Evolutionary conservation across 306 rosid genomes (phyloP).

Genomic region (Coriaria nepalensis): DNA sequence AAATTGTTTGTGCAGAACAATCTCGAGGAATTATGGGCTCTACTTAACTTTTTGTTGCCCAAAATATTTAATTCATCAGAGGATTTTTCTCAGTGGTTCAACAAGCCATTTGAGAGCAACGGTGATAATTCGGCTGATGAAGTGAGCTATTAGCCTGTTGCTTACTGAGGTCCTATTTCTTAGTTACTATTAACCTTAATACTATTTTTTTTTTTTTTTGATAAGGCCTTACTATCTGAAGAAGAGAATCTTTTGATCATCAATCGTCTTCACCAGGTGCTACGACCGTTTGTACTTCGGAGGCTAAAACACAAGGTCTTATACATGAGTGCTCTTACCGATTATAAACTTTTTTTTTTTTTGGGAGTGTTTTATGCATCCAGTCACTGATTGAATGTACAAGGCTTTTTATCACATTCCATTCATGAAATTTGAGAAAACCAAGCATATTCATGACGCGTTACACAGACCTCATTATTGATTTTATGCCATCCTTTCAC

Average conservation of each 20-base stretch:
- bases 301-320: conserved; percentile 97
- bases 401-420: no score
- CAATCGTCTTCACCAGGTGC: conserved; percentile 96
- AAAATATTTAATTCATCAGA: conserved; percentile 92
- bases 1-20: conserved; percentile 55
- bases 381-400: no score
- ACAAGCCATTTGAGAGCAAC: conserved; percentile 87
- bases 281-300: conserved; percentile 96
- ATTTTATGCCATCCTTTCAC: no score
- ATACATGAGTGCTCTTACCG: conserved; percentile 10
- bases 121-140: conserved; percentile 88
- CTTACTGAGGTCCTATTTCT: conserved; percentile 13
- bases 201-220: conserved; percentile 1
- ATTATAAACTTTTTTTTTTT: conserved; percentile 5
- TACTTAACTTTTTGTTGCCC: conserved; percentile 92
- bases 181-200: background rate
- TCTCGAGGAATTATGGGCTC: conserved; percentile 98
- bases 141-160: conserved; percentile 32
- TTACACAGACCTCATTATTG: no score
- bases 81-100: conserved; percentile 99
- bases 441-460: no score
- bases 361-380: background rate
- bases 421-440: no score
- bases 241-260: conserved; percentile 99
- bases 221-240: conserved; percentile 87